phyloP scores from a whole-genome alignment of 805 yeast species.

The Yamadazyma olivae region DNA sequence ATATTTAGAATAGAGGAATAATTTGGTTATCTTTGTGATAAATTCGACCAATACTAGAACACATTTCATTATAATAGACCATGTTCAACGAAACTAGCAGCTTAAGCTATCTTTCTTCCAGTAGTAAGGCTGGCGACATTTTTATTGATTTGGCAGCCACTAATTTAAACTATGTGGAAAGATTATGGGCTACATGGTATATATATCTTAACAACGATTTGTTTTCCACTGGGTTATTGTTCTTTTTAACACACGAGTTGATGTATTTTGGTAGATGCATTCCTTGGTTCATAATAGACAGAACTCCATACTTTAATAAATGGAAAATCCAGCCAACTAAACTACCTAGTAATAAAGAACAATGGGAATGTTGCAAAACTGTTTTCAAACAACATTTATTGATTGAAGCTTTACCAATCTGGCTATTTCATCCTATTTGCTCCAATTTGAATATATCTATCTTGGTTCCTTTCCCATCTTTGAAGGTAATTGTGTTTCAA shows the following conservation, averaged over 20 bases:
- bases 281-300: slow-evolving; percentile 90
- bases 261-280: slow-evolving; percentile 89
- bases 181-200: slow-evolving; percentile 88
- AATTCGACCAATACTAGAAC: no score
- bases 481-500: slow-evolving; percentile 58
- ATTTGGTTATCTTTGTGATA: no score
- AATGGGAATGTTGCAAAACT: slow-evolving; percentile 86
- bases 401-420: slow-evolving; percentile 93
- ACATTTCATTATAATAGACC: no score
- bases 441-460: slow-evolving; percentile 72
- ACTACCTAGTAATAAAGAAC: slow-evolving; percentile 76
- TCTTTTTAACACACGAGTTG: slow-evolving; percentile 79
- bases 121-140: slow-evolving; percentile 2
- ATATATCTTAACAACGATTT: slow-evolving; percentile 81
- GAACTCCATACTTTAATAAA: slow-evolving; percentile 77
- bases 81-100: background rate
- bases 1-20: no score
- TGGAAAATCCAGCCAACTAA: slow-evolving; percentile 89
- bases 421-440: slow-evolving; percentile 96
- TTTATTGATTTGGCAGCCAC: slow-evolving; percentile 7
- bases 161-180: slow-evolving; percentile 43
- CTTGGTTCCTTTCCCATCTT: slow-evolving; percentile 81
- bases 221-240: slow-evolving; percentile 86
- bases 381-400: slow-evolving; percentile 84
- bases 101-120: slow-evolving; percentile 10